These are phyloP conservation scores for Cucumis sativus DNA, from an alignment of 306 rosid species.

Conservation along the genomic window DNA sequence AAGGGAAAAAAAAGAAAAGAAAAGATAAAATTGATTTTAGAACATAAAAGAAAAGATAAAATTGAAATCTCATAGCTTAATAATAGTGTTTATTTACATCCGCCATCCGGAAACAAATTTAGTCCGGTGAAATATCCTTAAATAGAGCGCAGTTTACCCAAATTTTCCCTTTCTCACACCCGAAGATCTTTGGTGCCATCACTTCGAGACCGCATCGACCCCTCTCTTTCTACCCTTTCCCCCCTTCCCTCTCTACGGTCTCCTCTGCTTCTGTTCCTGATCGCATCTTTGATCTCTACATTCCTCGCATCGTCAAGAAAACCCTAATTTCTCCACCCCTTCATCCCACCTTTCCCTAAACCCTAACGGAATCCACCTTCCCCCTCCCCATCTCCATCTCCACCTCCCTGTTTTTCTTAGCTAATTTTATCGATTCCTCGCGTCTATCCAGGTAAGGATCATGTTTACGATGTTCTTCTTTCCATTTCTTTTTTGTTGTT, in stretches of 20 bases:
- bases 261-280: not conserved
- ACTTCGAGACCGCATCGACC: not conserved
- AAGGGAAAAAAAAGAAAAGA: too few relatives aligned
- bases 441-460: conserved; percentile 6
- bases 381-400: not conserved
- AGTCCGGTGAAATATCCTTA: not conserved
- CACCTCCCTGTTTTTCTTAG: not conserved
- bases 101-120: not conserved
- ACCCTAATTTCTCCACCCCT: not conserved
- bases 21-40: too few relatives aligned
- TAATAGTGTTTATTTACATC: not conserved
- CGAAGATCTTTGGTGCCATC: not conserved
- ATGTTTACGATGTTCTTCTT: not conserved
- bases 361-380: not conserved
- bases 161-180: not conserved
- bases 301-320: not conserved
- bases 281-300: conserved; percentile 2
- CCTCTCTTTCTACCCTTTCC: not conserved
- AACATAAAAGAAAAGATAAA: not conserved
- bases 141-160: not conserved
- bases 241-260: not conserved
- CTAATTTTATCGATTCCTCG: not conserved
- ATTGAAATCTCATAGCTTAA: not conserved
- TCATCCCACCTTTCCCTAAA: not conserved
- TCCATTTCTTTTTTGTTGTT: not conserved